Evolutionary conservation across 1,284 basidiomycete genomes (phyloP), one percentile per base, ranked within the genome.

Genomic region (Apiotrichum veenhuisii): DNA sequence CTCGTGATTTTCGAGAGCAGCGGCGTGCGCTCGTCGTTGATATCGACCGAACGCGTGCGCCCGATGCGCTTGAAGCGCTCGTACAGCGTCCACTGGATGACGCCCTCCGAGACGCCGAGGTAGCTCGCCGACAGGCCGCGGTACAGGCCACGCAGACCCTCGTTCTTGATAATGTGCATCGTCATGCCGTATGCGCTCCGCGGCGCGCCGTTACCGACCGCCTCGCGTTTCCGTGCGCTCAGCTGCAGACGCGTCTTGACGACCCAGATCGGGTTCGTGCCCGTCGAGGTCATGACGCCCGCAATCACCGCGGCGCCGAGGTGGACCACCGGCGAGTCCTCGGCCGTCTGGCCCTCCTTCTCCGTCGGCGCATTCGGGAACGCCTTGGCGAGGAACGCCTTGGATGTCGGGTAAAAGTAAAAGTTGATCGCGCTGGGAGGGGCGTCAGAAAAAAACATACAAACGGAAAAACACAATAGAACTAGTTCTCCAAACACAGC

Each of bases 181-280:
- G 90, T 86, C 77, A 85, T 84, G 1, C 82, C 84, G 15, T 84
- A 69, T 18, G 71, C 69, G n/a, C 66, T 20, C 62, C 57, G 26
- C 63, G 59, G 27, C 22, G 55, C 30, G 38, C 54, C 37, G 23
- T 15, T 54, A 55, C 34, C 34, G 3, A 25, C 34, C 59, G 62
- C 46, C 17, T 56, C 57, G 26, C 64, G 63, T 50, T 68, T 70
- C 37, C 64, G 61, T 8, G 75, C 74, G 0, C 68, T 68, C 17
- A 77, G 84, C 73, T 98, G 95, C 50, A 98, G 71, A 3, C 95
- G 85, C 9, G 97, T 95, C 79, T 97, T 92, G 60, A 99, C 89
- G 14, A 98, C 91, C 95, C 95, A 99, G 66, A 98, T 86, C 0
- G 96, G 96, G 76, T 99, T 99, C 10, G 96, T 98, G 74, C 97